Evolutionary conservation across 345 rosid species (phyloP).

Genomic region (Isatis tinctoria): DNA sequence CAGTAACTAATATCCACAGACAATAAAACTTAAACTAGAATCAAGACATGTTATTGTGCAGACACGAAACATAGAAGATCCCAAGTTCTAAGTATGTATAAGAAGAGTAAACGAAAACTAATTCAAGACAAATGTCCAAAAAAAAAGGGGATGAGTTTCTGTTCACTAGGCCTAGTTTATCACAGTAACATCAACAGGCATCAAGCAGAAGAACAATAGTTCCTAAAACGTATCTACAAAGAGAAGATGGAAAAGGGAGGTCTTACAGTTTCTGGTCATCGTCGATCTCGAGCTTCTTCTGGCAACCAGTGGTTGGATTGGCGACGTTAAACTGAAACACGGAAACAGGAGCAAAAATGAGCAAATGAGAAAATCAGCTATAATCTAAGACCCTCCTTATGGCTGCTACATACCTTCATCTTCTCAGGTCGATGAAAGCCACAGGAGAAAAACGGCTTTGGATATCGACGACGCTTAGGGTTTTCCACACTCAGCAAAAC

Average conservation of each 20-base stretch:
- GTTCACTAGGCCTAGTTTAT: not conserved
- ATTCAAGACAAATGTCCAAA: too few relatives aligned
- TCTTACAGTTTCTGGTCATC: conserved; percentile 50
- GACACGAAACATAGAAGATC: not conserved
- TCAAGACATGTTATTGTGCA: not conserved
- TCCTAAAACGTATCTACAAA: not conserved
- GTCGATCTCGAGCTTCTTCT: conserved; percentile 53
- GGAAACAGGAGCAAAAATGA: not conserved
- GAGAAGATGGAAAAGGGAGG: not conserved
- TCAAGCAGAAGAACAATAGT: not conserved
- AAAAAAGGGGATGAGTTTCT: too few relatives aligned
- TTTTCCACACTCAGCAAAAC: not conserved
- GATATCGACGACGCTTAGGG: conserved; percentile 5
- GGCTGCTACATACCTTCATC: conserved; percentile 17
- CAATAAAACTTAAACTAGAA: not conserved
- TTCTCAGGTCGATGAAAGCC: not conserved
- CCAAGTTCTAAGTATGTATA: not conserved
- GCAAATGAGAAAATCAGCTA: not conserved
- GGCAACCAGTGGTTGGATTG: conserved; percentile 51
- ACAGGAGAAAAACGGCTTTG: conserved; percentile 3
- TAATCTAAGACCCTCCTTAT: not conserved
- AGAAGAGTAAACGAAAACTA: too few relatives aligned
- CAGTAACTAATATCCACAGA: not conserved
- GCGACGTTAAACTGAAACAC: conserved; percentile 44
- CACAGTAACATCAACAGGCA: not conserved